Base-by-base conservation (phyloP, 2,329 filamentous ascomycete species). In the Fusarium coffeatum region DNA sequence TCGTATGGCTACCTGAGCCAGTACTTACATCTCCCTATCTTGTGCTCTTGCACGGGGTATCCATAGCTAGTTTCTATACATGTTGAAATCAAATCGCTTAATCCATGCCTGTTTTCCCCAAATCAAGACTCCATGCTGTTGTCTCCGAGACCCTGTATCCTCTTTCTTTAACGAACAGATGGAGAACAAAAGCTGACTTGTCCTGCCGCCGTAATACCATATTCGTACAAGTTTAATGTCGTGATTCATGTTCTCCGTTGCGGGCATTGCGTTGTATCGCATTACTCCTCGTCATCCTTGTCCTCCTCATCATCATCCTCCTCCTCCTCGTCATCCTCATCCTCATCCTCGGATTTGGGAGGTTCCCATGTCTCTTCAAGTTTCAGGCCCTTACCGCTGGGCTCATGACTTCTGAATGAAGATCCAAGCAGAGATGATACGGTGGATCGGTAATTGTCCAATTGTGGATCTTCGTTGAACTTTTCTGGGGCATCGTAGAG, bases 361-460 rank as follows among this genome's bases (percentile, higher is more conserved):
- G 86, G 92, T 78, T 88, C 90, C 92, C 86, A 95, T 0, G 92
- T 92, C 77, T 94, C 92, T 79, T 95, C 92, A 6, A 96, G 82
- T 77, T 94, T 95, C 71, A 95, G 82, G 0, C 92, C 92, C 78
- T 93, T 93, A 60, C 92, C 92, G 20, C 82, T 84, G 5, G 86
- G 82, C 68, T 85, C 84, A 1, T 78, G 71, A 9, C 76, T 76
- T 43, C 82, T 80, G 70, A 83, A 84, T 3, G 82, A 78, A 10
- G 86, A 80, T 25, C 86, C 86, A 48, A 89, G 79, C 20, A 92
- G 78, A 27, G 85, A 84, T 37, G 83, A 85, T 59, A 88, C 83
- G 27, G 86, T 86, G 8, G 84, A 84, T 51, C 84, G 78, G 79
- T 89, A 85, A 80, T 87, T 84, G 78, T 88, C 81, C 57, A 87